A percentile compares a stretch with the other conserved stretches of the same genome.
Evolutionary conservation across 441 rosid species (phyloP).

Genomic region (Pelargonium citronellum): DNA sequence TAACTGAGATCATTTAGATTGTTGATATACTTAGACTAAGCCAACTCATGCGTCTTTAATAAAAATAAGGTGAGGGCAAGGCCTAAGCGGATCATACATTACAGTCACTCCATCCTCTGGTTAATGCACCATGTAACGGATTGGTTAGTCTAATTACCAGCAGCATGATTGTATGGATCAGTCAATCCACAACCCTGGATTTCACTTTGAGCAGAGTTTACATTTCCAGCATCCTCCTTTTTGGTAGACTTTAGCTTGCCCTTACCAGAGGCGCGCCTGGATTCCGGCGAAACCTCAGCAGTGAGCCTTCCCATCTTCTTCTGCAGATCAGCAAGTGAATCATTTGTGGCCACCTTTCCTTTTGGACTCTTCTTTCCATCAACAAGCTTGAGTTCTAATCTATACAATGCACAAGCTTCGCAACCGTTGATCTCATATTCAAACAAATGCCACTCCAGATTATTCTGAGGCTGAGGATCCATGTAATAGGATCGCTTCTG

Average conservation of each 20-base stretch:
- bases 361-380: slow-evolving; percentile 53
- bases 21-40: no score
- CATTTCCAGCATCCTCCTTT: slow-evolving; percentile 17
- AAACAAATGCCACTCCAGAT: slow-evolving; percentile 56
- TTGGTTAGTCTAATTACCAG: no score
- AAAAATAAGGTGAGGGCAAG: no score
- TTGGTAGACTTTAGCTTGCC: slow-evolving; percentile 12
- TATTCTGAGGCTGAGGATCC: slow-evolving; percentile 65
- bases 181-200: no score
- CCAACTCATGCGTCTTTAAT: no score
- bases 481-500: slow-evolving; percentile 66
- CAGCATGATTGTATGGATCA: no score
- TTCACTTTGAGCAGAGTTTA: not conserved
- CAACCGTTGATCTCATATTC: slow-evolving; percentile 44
- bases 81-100: no score
- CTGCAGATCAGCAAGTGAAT: slow-evolving; percentile 52
- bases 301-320: slow-evolving; percentile 62
- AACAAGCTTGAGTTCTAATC: slow-evolving; percentile 45
- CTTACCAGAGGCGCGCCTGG: slow-evolving; percentile 29
- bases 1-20: no score
- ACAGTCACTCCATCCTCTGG: no score
- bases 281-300: slow-evolving; percentile 44
- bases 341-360: slow-evolving; percentile 36
- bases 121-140: no score
- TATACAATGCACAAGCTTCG: slow-evolving; percentile 44